Percentiles rank a stretch among this genome's conserved stretches.
Evolutionary conservation across 192 early-diverging fungal species (phyloP).

Genomic region (Coemansia sp.): DNA sequence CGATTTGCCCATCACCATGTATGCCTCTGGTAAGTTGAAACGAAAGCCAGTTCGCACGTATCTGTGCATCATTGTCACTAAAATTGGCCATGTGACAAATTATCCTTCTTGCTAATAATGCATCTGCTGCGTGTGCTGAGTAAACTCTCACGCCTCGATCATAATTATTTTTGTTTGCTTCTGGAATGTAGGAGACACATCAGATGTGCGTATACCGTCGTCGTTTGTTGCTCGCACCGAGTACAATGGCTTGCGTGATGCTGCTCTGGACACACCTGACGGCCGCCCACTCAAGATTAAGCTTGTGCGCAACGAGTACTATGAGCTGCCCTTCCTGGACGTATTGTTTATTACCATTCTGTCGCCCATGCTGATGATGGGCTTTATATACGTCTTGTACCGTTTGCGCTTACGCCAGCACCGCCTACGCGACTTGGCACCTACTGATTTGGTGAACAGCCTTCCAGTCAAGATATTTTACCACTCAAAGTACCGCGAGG

Average conservation of each 20-base stretch:
- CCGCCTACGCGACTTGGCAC: conserved; percentile 74
- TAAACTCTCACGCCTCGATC: not conserved
- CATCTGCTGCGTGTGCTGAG: not conserved
- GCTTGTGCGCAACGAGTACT: conserved; percentile 56
- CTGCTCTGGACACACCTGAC: conserved; percentile 21
- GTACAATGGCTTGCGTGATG: conserved; percentile 62
- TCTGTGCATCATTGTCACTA: not conserved
- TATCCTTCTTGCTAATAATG: not conserved
- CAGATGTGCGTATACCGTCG: conserved; percentile 84
- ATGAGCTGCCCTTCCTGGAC: conserved; percentile 72
- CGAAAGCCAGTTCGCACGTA: conserved; percentile 51
- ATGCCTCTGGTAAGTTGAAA: conserved; percentile 38
- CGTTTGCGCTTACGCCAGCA: conserved; percentile 71
- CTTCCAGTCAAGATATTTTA: conserved; percentile 74
- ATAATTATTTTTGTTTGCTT: not conserved
- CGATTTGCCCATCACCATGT: conserved; percentile 88
- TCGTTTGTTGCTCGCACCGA: conserved; percentile 78
- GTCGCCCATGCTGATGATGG: conserved; percentile 79
- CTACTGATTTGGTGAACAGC: conserved; percentile 69
- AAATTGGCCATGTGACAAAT: conserved; percentile 7
- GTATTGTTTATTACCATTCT: conserved; percentile 80
- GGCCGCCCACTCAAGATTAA: conserved; percentile 28
- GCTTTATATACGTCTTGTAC: conserved; percentile 74
- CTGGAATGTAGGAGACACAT: conserved; percentile 70
- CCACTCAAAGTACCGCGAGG: conserved; percentile 63